These are phyloP conservation scores for Nepenthes gracilis DNA, from an alignment of 148 eudicot genomes.

Conservation along the genomic window DNA sequence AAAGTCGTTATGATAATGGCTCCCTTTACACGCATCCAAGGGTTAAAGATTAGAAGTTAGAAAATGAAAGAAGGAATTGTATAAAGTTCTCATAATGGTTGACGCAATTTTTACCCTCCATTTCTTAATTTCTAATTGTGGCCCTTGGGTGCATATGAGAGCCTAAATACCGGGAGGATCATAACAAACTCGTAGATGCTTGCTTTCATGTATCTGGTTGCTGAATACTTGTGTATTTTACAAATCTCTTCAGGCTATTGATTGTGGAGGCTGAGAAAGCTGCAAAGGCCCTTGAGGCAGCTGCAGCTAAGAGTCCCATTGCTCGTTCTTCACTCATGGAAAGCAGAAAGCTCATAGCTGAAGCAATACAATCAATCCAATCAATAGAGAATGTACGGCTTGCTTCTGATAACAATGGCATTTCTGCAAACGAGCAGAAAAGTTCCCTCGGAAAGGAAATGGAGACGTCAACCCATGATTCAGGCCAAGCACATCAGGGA, in stretches of 20 bases:
- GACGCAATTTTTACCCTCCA: too few relatives aligned
- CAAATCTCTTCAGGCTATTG: slow-evolving; percentile 39
- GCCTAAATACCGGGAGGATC: too few relatives aligned
- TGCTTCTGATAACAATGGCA: slow-evolving; percentile 8
- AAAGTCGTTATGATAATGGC: too few relatives aligned
- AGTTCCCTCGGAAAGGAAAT: slow-evolving; percentile 8
- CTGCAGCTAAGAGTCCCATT: slow-evolving; percentile 61
- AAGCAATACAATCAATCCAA: slow-evolving; percentile 57
- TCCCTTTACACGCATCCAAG: too few relatives aligned
- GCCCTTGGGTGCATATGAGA: too few relatives aligned
- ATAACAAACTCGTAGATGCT: too few relatives aligned
- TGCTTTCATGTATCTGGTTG: neutral
- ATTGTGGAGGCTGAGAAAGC: slow-evolving; percentile 93
- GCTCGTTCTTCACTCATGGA: slow-evolving; percentile 83
- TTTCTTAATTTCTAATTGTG: too few relatives aligned
- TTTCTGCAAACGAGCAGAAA: slow-evolving; percentile 5
- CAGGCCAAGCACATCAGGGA: neutral
- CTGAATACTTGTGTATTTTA: neutral
- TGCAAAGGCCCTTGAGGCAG: slow-evolving; percentile 69
- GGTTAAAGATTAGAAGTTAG: too few relatives aligned
- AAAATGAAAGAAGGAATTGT: too few relatives aligned
- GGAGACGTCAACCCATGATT: slow-evolving; percentile 3
- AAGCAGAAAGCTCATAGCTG: slow-evolving; percentile 69
- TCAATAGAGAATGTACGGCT: slow-evolving; percentile 34
- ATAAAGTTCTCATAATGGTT: too few relatives aligned